Evolutionary conservation across 768 basidiomycete species (phyloP), one percentile per base, ranked within the genome.

Genomic region (Mycena vulgaris): DNA sequence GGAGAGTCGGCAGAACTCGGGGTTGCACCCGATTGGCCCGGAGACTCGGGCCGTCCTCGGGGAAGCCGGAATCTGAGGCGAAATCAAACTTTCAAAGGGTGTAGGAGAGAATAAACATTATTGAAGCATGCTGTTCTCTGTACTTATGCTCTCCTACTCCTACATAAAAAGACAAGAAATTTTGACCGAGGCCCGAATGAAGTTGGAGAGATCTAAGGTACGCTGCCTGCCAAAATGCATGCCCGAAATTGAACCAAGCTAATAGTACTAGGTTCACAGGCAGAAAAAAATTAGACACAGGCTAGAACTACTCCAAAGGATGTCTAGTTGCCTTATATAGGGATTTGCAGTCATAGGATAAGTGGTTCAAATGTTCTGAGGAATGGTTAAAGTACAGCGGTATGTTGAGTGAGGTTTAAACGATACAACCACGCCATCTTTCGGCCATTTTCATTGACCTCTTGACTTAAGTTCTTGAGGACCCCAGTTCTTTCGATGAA

Each of bases 401-500:
- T 47, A n/a, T 47, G 45, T 25, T 47, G 4, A 47, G 21, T 47
- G n/a, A 45, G 35, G 39, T 40, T 40, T 40, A 40, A 10, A 11
- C 17, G 17, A 17, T 40, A 17, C 39, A 19, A 47, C n/a, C n/a
- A 23, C 5, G 45, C 13, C n/a, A 47, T 8, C 13, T 47, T 25
- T 8, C 21, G 45, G 45, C n/a, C 45, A 47, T 47, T 9, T 47
- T 47, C n/a, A 47, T 25, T n/a, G 45, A 23, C 45, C 45, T 25
- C 23, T n/a, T 4, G 5, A n/a, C n/a, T 13, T 47, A 8, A 47
- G 5, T 6, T 23, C 45, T 9, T 8, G 16, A 52, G 30, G 5
- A 52, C 51, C 51, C 51, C 51, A 52, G 14, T 30, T 52, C 27
- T 52, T 57, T 57, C 55, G 35, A 35, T 23, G 17, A 39, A 57